phyloP scores from a whole-genome alignment of 805 yeast species.

The Saccharomyces eubayanus region DNA sequence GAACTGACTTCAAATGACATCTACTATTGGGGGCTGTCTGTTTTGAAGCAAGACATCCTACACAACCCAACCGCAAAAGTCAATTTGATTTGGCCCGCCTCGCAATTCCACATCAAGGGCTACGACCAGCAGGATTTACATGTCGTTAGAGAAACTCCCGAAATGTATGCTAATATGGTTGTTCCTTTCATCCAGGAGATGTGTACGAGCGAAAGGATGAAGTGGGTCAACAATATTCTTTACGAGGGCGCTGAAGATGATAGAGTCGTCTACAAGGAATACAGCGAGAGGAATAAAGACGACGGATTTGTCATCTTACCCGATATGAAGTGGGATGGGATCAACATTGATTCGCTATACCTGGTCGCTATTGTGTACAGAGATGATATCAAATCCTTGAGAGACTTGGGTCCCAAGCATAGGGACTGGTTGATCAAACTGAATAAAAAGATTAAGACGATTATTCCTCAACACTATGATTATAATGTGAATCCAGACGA shows the following conservation, averaged over 20 bases:
- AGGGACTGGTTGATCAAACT: conserved; percentile 48
- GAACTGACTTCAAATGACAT: conserved; percentile 67
- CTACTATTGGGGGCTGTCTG: conserved; percentile 69
- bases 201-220: conserved; percentile 60
- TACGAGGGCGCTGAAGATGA: conserved; percentile 80
- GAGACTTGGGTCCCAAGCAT: conserved; percentile 62
- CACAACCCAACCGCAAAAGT: conserved; percentile 55
- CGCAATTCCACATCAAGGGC: conserved; percentile 72
- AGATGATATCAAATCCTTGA: conserved; percentile 57
- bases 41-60: conserved; percentile 40
- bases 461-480: conserved; percentile 42
- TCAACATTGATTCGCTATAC: conserved; percentile 60
- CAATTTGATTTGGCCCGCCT: conserved; percentile 81
- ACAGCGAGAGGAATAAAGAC: conserved; percentile 35
- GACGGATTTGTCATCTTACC: conserved; percentile 73
- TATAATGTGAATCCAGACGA: conserved; percentile 41
- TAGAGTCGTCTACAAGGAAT: conserved; percentile 59
- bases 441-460: conserved; percentile 36
- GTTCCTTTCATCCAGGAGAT: conserved; percentile 69
- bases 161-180: conserved; percentile 53
- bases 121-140: conserved; percentile 49
- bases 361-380: conserved; percentile 68
- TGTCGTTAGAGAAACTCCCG: conserved; percentile 72
- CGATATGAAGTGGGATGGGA: conserved; percentile 94
- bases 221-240: conserved; percentile 86